Conservation (phyloP, 2,329 filamentous ascomycete genomes). For the Colletotrichum sp. region DNA sequence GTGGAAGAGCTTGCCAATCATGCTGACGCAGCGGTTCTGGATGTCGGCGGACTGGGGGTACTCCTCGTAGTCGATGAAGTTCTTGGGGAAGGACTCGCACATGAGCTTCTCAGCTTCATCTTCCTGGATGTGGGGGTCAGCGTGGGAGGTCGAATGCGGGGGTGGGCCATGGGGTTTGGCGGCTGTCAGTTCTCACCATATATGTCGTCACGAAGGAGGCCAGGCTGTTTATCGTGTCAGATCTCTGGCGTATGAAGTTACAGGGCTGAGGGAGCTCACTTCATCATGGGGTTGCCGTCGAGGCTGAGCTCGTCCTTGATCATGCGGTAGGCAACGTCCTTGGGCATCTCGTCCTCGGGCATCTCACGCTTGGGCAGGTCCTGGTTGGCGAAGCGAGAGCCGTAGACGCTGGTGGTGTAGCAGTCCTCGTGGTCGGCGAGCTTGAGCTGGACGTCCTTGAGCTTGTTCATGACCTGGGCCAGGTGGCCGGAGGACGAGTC, state of each 20-base stretch:
- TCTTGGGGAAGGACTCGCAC: slow-evolving; percentile 89
- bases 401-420: slow-evolving; percentile 85
- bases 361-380: slow-evolving; percentile 86
- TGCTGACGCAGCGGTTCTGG: slow-evolving; percentile 90
- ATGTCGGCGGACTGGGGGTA: slow-evolving; percentile 83
- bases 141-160: background rate
- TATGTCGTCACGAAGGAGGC: slow-evolving; percentile 96
- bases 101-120: slow-evolving; percentile 96
- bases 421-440: slow-evolving; percentile 58
- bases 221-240: slow-evolving; percentile 56
- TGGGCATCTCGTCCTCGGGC: slow-evolving; percentile 89
- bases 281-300: slow-evolving; percentile 89
- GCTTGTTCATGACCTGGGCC: slow-evolving; percentile 2
- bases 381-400: slow-evolving; percentile 79
- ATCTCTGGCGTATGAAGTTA: background rate
- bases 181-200: slow-evolving; percentile 65
- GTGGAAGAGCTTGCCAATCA: slow-evolving; percentile 91
- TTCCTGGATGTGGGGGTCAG: slow-evolving; percentile 59
- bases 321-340: slow-evolving; percentile 92
- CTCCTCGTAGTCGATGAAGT: slow-evolving; percentile 92
- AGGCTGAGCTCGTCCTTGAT: slow-evolving; percentile 94
- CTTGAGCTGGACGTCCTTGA: slow-evolving; percentile 31
- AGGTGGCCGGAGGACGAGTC: slow-evolving; percentile 1
- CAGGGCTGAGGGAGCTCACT: slow-evolving; percentile 51
- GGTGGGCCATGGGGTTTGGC: background rate